Percentiles rank a stretch among this genome's conserved stretches.
phyloP scores from a whole-genome alignment of 805 yeast species.

The Zygoascus biomembranicola region DNA sequence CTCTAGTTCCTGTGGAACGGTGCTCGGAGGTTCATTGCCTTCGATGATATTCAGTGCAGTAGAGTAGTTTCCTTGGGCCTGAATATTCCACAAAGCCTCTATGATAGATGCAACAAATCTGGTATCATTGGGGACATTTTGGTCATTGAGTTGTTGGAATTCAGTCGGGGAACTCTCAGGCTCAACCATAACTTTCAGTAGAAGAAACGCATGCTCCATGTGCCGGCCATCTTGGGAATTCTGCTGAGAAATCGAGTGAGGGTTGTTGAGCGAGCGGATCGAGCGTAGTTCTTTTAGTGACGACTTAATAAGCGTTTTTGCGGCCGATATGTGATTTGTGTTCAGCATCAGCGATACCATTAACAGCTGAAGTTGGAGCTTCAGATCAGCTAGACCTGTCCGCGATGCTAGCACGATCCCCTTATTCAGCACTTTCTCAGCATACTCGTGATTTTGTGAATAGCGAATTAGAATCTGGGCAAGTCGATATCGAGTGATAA shows the following conservation, averaged over 20 bases:
- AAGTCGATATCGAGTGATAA: not conserved
- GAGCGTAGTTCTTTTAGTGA: not conserved
- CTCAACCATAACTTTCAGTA: not conserved
- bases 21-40: not conserved
- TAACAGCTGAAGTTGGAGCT: slow-evolving; percentile 4
- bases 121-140: not conserved
- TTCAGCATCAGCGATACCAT: not conserved
- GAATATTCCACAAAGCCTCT: not conserved
- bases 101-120: not conserved
- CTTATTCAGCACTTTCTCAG: slow-evolving; percentile 6
- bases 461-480: slow-evolving; percentile 5
- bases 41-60: not conserved
- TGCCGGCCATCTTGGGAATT: not conserved
- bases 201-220: not conserved
- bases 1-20: not conserved
- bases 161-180: not conserved
- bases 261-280: not conserved
- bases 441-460: not conserved
- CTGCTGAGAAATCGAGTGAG: not conserved
- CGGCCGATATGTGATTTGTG: slow-evolving; percentile 1
- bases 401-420: slow-evolving; percentile 5
- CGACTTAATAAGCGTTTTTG: not conserved
- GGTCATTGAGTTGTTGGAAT: not conserved
- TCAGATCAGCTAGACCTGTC: not conserved
- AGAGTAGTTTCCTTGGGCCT: not conserved